Evolutionary conservation across 805 yeast species (phyloP), one percentile per base, ranked within the genome.

Genomic region (Metschnikowia rubicola): DNA sequence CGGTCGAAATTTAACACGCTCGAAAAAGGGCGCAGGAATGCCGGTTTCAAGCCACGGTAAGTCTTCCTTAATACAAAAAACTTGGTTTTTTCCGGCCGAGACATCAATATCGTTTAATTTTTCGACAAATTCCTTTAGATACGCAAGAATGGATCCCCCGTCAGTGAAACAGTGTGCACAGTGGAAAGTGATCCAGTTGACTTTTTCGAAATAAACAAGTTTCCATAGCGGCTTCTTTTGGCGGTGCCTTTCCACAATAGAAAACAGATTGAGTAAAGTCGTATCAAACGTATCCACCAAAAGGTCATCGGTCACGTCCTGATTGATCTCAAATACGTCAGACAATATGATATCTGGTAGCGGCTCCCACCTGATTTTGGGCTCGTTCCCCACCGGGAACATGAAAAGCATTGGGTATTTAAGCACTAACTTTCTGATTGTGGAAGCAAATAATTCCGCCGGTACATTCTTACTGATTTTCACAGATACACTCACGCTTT

Each of bases 131-230:
- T 48, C 52, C 21, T 48, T 44, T 19, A 48, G n/a, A 28, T 44
- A 48, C 6, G 52, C 48, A 34, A 44, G 36, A 17, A 44, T 37
- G 10, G 52, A 44, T 10, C 52, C 52, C 2, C 48, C 52, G 21
- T 48, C 52, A 10, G 52, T 48, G 42, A 38, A 44, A 10, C 41
- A 19, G 21, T 48, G 52, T 8, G 52, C 37, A n/a, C 44, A 35
- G n/a, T 44, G 35, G 30, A 48, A 41, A n/a, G 52, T 41, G 39
- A 48, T 44, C 52, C 48, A 44, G n/a, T 43, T 37, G 3, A 48
- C 35, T 5, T 48, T 36, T 12, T 30, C 12, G 10, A 41, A 37
- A 9, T 43, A 48, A 8, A 48, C 39, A 8, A 48, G 39, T 31
- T 32, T 42, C 52, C 52, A 48, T 28, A 48, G 36, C 17, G 41